Conservation (phyloP, 495 filamentous ascomycete species). For the Amphirosellinia nigrospora region DNA sequence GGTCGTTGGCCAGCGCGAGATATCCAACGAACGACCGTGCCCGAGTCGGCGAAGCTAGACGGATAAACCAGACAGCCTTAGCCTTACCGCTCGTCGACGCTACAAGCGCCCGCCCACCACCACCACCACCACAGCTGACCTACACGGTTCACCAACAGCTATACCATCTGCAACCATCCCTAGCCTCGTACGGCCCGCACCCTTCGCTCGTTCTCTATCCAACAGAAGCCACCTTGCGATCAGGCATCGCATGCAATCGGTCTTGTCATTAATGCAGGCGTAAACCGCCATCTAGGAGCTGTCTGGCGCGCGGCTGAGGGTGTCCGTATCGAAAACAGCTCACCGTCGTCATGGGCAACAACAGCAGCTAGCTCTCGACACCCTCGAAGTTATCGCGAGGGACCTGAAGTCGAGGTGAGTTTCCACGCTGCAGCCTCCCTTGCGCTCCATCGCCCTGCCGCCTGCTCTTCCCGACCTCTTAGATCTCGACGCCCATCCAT, state of each 20-base stretch:
- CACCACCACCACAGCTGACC: neutral
- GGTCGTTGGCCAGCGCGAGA: neutral
- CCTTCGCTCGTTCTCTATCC: neutral
- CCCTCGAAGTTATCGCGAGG: slow-evolving; percentile 40
- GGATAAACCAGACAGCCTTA: slow-evolving; percentile 5
- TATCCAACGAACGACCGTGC: neutral
- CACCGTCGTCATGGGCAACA: slow-evolving; percentile 39
- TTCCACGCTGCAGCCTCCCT: neutral
- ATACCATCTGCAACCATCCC: neutral
- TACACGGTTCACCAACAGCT: neutral
- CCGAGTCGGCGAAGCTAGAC: neutral
- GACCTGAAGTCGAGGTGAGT: slow-evolving; percentile 45
- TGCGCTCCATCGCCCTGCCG: too few relatives aligned
- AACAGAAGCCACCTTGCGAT: slow-evolving; percentile 26
- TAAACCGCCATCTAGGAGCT: slow-evolving; percentile 35
- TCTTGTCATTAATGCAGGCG: slow-evolving; percentile 32
- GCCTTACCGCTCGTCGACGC: slow-evolving; percentile 8
- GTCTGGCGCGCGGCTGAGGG: slow-evolving; percentile 35
- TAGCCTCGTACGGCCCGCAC: neutral
- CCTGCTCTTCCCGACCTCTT: neutral
- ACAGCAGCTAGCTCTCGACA: slow-evolving; percentile 43
- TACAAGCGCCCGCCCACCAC: neutral
- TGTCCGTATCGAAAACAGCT: slow-evolving; percentile 11
- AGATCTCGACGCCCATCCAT: neutral
- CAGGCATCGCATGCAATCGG: slow-evolving; percentile 29